phyloP scores from a whole-genome alignment of 495 filamentous ascomycete genomes.

The Penicillium lividum region DNA sequence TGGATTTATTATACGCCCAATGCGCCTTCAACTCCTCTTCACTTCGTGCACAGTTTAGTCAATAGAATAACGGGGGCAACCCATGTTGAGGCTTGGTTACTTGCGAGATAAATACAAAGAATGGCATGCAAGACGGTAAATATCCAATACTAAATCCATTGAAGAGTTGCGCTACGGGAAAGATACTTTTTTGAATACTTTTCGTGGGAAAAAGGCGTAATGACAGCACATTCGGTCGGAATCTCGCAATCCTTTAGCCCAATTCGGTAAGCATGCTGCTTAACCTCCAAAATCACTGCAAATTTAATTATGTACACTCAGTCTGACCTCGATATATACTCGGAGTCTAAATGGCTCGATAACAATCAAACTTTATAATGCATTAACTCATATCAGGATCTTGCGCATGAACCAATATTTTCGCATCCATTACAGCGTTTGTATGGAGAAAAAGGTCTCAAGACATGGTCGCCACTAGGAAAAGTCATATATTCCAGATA shows the following conservation, averaged over 20 bases:
- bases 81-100: slow-evolving; percentile 1
- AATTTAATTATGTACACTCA: neutral
- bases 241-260: neutral
- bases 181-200: neutral
- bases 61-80: neutral
- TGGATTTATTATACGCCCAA: too few species aligned
- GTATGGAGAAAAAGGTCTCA: neutral
- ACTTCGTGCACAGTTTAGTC: neutral
- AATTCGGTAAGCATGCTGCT: neutral
- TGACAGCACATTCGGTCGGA: neutral
- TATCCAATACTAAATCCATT: neutral
- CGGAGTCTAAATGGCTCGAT: too few species aligned
- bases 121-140: neutral
- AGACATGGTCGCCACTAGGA: neutral
- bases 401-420: too few species aligned
- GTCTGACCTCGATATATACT: too few species aligned
- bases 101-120: neutral
- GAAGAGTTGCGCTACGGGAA: neutral
- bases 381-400: neutral
- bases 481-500: neutral
- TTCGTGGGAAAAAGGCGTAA: neutral
- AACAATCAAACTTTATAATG: neutral
- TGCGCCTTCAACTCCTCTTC: too few species aligned
- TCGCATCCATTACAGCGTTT: too few species aligned
- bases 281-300: neutral